phyloP scores from a whole-genome alignment of 108 stramenopile genomes.

The Nannochloropsis oceanica region DNA sequence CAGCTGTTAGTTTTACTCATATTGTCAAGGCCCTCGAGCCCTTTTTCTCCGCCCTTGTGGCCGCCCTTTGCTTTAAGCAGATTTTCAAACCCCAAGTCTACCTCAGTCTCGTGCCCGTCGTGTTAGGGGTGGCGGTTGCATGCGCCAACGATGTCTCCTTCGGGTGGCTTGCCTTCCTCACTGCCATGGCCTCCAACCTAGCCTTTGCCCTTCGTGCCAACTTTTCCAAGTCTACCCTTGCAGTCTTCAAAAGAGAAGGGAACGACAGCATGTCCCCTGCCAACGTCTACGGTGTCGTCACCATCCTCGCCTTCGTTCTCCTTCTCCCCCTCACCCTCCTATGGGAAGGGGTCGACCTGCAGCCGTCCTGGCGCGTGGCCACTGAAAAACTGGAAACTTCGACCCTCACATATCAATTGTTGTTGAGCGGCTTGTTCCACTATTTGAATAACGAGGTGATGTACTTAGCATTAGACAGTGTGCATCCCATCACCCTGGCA shows the following conservation, averaged over 20 bases:
- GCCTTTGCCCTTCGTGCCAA: slow-evolving; percentile 67
- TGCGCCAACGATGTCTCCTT: slow-evolving; percentile 78
- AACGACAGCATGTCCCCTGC: slow-evolving; percentile 34
- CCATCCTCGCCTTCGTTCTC: slow-evolving; percentile 52
- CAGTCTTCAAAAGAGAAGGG: not conserved
- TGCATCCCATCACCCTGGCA: slow-evolving; percentile 82
- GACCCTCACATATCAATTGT: not conserved
- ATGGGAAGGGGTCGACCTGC: slow-evolving; percentile 46
- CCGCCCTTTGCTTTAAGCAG: slow-evolving; percentile 70
- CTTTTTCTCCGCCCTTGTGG: slow-evolving; percentile 78
- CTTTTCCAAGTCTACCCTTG: slow-evolving; percentile 53
- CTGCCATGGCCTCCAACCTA: slow-evolving; percentile 77
- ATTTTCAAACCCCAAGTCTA: slow-evolving; percentile 49
- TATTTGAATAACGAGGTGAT: slow-evolving; percentile 92
- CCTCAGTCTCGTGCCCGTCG: slow-evolving; percentile 63
- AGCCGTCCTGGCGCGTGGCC: not conserved
- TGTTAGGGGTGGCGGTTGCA: slow-evolving; percentile 88
- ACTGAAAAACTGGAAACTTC: not conserved
- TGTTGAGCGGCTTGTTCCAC: slow-evolving; percentile 53
- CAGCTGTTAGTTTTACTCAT: slow-evolving; percentile 97
- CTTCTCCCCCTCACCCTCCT: slow-evolving; percentile 55
- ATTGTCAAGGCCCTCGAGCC: slow-evolving; percentile 99
- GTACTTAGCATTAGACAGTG: slow-evolving; percentile 67
- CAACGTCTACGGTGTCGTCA: slow-evolving; percentile 82
- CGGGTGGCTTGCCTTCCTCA: slow-evolving; percentile 67